Conservation (phyloP, 306 rosid species). For the Rosa chinensis region DNA sequence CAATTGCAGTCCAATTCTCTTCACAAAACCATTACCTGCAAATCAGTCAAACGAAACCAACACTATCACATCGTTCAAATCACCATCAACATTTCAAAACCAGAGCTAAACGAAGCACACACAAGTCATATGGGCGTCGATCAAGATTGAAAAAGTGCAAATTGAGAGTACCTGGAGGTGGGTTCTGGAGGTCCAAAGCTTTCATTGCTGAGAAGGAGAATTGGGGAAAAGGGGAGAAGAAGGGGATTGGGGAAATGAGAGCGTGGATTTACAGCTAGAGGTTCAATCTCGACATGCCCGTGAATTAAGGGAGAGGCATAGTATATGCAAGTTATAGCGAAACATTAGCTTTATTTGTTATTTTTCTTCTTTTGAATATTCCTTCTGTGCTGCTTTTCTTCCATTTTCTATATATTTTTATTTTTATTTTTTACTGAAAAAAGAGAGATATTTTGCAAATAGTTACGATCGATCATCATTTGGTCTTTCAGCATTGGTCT, state of each 20-base stretch:
- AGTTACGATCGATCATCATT: no score
- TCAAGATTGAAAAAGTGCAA: conserved; percentile 19
- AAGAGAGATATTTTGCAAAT: no score
- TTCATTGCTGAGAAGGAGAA: conserved; percentile 20
- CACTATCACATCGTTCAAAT: not conserved
- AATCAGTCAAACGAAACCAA: not conserved
- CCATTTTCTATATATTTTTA: no score
- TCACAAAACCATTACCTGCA: conserved; percentile 7
- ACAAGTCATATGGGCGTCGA: conserved; percentile 9
- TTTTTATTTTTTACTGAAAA: no score
- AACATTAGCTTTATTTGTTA: not conserved
- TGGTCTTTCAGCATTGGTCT: no score
- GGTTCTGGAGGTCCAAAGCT: not conserved
- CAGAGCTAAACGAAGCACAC: conserved; percentile 19
- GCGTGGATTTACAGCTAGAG: conserved; percentile 29
- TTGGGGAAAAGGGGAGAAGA: conserved; percentile 1
- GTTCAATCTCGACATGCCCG: conserved; percentile 50
- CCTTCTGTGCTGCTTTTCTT: not conserved
- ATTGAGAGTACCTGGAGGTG: conserved; percentile 26
- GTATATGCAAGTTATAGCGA: not conserved
- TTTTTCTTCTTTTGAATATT: not conserved
- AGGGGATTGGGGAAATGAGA: conserved; percentile 15
- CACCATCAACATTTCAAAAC: conserved; percentile 25
- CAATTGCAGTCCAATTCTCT: conserved; percentile 10
- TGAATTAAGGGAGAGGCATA: conserved; percentile 37